These are phyloP conservation scores for Triticum turgidum DNA, from an alignment of 176 grass and related monocot genomes.

Conservation along the genomic window DNA sequence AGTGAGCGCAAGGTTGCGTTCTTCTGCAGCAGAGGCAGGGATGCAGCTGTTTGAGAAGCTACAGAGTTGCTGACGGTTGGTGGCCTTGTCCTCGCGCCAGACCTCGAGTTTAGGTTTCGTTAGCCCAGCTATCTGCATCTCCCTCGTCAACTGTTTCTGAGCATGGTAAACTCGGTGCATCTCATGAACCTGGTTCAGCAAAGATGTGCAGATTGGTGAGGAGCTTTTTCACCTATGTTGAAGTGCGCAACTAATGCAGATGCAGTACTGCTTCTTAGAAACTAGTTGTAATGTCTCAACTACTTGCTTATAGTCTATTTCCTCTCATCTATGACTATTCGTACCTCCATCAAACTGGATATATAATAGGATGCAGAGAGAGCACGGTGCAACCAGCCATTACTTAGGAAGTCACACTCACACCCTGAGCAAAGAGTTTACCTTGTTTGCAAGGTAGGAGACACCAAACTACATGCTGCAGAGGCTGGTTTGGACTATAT, in stretches of 20 bases:
- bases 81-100: neutral
- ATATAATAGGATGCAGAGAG: neutral
- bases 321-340: neutral
- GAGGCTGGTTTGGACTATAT: neutral
- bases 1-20: constrained; percentile 54
- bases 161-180: constrained; percentile 62
- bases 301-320: neutral
- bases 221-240: neutral
- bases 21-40: constrained; percentile 1
- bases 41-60: neutral
- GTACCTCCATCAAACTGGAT: neutral
- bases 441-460: neutral
- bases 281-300: neutral
- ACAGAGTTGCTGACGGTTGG: constrained; percentile 5
- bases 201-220: neutral
- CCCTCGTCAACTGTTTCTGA: constrained; percentile 48
- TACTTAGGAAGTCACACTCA: neutral
- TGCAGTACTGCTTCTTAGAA: neutral
- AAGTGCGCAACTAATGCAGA: neutral
- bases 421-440: neutral
- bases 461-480: neutral
- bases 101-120: neutral
- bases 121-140: neutral
- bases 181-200: constrained; percentile 55
- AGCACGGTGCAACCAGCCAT: too few species aligned